Conservation (phyloP, 306 rosid species). For the Citrullus colocynthis region DNA sequence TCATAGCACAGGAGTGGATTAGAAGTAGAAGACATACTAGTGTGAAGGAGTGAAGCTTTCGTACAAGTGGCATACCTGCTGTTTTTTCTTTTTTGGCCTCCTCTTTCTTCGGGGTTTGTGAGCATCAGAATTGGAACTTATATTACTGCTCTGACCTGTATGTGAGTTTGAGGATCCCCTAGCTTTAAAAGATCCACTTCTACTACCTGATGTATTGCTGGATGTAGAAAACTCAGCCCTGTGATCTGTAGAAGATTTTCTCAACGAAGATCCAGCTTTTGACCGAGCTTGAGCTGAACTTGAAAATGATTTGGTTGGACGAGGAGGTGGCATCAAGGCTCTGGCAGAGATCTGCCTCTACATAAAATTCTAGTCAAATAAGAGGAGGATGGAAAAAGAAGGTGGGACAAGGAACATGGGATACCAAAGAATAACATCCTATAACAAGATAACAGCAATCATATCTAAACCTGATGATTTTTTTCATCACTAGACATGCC, state of each 20-base stretch:
- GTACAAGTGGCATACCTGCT: conserved; percentile 44
- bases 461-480: conserved; percentile 65
- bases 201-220: conserved; percentile 58
- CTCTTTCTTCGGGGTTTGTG: conserved; percentile 89
- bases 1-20: background rate
- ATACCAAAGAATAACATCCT: background rate
- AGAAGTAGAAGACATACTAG: background rate
- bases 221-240: conserved; percentile 46
- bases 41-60: background rate
- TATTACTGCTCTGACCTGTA: conserved; percentile 66
- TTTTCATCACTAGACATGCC: conserved; percentile 97
- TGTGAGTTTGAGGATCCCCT: conserved; percentile 66
- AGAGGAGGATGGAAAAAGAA: background rate
- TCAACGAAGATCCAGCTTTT: conserved; percentile 61
- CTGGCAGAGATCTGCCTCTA: conserved; percentile 89
- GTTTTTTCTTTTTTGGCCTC: conserved; percentile 84
- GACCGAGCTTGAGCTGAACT: conserved; percentile 23
- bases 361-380: conserved; percentile 17
- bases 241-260: conserved; percentile 38
- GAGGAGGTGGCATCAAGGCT: conserved; percentile 96
- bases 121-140: conserved; percentile 98
- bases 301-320: conserved; percentile 39
- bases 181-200: conserved; percentile 44
- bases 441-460: conserved; percentile 3
- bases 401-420: background rate